Conservation (phyloP, 306 rosid genomes). For the Betula pendula region DNA sequence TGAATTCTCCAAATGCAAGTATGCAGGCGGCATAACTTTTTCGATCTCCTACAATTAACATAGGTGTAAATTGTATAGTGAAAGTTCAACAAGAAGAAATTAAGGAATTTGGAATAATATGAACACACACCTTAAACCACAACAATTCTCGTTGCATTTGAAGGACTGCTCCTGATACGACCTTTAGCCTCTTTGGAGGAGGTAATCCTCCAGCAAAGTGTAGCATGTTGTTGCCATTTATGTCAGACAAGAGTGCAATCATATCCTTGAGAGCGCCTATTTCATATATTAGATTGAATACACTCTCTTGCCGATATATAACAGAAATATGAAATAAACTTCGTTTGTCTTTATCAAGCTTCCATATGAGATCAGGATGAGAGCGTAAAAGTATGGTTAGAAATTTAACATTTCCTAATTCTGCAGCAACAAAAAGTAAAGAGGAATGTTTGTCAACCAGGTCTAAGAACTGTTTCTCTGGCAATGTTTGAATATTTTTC, state of each 20-base stretch:
- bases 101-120: no score
- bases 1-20: constrained; percentile 22
- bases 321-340: constrained; percentile 28
- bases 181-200: constrained; percentile 13
- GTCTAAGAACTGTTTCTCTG: not conserved
- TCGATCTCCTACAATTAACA: constrained; percentile 44
- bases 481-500: not conserved
- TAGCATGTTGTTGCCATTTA: constrained; percentile 1
- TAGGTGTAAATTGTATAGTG: not conserved
- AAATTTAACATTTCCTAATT: constrained; percentile 31
- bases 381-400: constrained; percentile 10
- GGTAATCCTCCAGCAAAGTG: constrained; percentile 28
- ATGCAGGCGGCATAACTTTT: constrained; percentile 36
- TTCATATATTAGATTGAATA: constrained; percentile 24
- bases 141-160: constrained; percentile 29
- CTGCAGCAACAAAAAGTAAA: constrained; percentile 21
- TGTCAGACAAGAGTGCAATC: not conserved
- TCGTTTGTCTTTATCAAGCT: not conserved
- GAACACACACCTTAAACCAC: constrained; percentile 27
- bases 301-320: constrained; percentile 17
- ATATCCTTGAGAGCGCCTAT: constrained; percentile 18
- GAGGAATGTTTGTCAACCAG: constrained; percentile 7
- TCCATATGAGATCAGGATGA: constrained; percentile 25
- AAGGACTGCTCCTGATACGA: constrained; percentile 20
- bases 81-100: no score